A percentile compares a stretch with the other conserved stretches of the same genome.
phyloP scores from a whole-genome alignment of 352 stramenopile species.

The Pythium plurisporium region DNA sequence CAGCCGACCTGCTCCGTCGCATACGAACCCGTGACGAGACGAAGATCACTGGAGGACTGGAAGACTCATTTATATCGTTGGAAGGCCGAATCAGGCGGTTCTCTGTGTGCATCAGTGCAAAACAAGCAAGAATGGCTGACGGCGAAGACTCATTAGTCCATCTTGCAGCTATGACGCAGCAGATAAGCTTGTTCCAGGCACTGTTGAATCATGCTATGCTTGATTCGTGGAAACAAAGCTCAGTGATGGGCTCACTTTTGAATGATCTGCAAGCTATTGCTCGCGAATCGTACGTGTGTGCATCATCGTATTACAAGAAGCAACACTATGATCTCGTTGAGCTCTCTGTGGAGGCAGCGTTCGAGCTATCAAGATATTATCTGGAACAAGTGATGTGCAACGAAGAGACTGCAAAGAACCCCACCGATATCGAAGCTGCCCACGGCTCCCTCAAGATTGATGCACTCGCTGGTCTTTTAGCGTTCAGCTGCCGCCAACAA shows the following conservation, averaged over 20 bases:
- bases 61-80: conserved; percentile 12
- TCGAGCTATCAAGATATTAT: conserved; percentile 50
- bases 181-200: not conserved
- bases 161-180: not conserved
- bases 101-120: not conserved
- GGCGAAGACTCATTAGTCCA: not conserved
- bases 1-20: not conserved
- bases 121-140: not conserved
- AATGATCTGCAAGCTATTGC: conserved; percentile 56
- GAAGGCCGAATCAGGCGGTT: conserved; percentile 12
- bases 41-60: not conserved
- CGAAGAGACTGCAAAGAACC: conserved; percentile 2
- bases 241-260: conserved; percentile 30
- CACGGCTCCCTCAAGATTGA: conserved; percentile 55
- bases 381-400: conserved; percentile 65
- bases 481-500: conserved; percentile 47
- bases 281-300: conserved; percentile 58
- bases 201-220: conserved; percentile 4
- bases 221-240: not conserved
- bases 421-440: conserved; percentile 23
- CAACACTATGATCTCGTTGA: conserved; percentile 37
- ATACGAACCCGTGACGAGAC: not conserved
- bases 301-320: conserved; percentile 44
- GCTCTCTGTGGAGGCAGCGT: conserved; percentile 35
- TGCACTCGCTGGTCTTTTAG: conserved; percentile 51